Evolutionary conservation across 352 stramenopile species (phyloP).

Genomic region (Phytophthora melonis): DNA sequence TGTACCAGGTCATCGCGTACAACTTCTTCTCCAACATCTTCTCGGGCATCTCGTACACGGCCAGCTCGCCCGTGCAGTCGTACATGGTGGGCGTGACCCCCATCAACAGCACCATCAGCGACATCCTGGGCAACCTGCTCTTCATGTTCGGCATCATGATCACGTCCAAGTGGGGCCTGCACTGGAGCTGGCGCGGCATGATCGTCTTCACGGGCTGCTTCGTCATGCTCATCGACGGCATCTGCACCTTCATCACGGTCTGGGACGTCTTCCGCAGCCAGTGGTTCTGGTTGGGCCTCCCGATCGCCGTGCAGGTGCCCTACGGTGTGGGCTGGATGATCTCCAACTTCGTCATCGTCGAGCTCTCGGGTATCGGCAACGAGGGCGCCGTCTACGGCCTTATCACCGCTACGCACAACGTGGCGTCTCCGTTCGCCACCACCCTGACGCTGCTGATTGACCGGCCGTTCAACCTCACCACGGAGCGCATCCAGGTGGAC

Average conservation of each 20-base stretch:
- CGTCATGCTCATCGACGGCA: slow-evolving; percentile 37
- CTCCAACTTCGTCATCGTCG: slow-evolving; percentile 51
- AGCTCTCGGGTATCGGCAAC: slow-evolving; percentile 49
- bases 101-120: slow-evolving; percentile 44
- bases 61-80: slow-evolving; percentile 38
- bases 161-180: slow-evolving; percentile 42
- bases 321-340: slow-evolving; percentile 50
- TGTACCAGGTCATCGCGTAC: slow-evolving; percentile 43
- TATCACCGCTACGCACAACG: slow-evolving; percentile 47
- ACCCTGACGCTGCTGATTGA: slow-evolving; percentile 46
- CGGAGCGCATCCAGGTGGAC: slow-evolving; percentile 41
- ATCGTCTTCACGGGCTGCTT: slow-evolving; percentile 45
- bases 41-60: slow-evolving; percentile 44
- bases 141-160: slow-evolving; percentile 46
- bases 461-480: slow-evolving; percentile 42
- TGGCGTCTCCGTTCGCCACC: slow-evolving; percentile 40
- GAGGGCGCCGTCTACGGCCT: slow-evolving; percentile 57
- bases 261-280: slow-evolving; percentile 46
- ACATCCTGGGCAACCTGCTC: slow-evolving; percentile 44
- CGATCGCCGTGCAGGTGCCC: slow-evolving; percentile 48
- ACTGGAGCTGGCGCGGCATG: slow-evolving; percentile 45
- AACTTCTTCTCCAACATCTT: slow-evolving; percentile 54
- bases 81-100: slow-evolving; percentile 49
- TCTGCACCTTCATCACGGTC: slow-evolving; percentile 41
- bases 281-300: slow-evolving; percentile 49